A percentile compares a stretch with the other conserved stretches of the same genome.
Evolutionary conservation across 805 yeast species (phyloP).

Genomic region (Candida alai): DNA sequence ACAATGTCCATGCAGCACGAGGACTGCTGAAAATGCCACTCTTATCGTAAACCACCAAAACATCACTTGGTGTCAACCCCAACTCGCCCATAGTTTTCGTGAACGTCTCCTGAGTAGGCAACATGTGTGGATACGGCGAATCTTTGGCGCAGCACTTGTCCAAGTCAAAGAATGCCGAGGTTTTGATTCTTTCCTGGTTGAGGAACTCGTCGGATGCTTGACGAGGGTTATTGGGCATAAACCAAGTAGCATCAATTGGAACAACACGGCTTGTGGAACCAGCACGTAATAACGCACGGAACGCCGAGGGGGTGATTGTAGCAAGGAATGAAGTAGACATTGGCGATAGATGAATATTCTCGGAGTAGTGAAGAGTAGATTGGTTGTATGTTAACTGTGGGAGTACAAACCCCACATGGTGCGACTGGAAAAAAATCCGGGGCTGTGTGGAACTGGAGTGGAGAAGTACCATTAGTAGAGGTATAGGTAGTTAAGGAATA

Average conservation of each 20-base stretch:
- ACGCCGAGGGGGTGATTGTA: slow-evolving; percentile 8
- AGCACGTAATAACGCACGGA: slow-evolving; percentile 5
- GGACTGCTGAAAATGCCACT: slow-evolving; percentile 85
- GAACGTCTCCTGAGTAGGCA: slow-evolving; percentile 62
- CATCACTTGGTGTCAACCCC: slow-evolving; percentile 55
- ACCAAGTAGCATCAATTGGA: slow-evolving; percentile 91
- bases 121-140: slow-evolving; percentile 85
- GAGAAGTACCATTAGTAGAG: too few species aligned
- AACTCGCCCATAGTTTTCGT: slow-evolving; percentile 47
- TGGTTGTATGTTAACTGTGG: not conserved
- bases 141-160: slow-evolving; percentile 55
- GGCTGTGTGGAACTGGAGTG: too few species aligned
- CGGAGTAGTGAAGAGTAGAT: slow-evolving; percentile 1
- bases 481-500: too few species aligned
- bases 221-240: slow-evolving; percentile 70
- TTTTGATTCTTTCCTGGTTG: slow-evolving; percentile 53
- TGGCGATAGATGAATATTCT: not conserved
- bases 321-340: slow-evolving; percentile 6
- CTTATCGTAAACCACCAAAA: slow-evolving; percentile 78
- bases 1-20: slow-evolving; percentile 88
- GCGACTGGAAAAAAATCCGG: too few species aligned
- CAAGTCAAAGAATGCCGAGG: slow-evolving; percentile 73
- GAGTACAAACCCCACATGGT: too few species aligned
- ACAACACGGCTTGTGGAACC: slow-evolving; percentile 27
- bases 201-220: slow-evolving; percentile 56